Evolutionary conservation across 2,329 filamentous ascomycete genomes (phyloP).

Genomic region (Aphanoascus verrucosus): DNA sequence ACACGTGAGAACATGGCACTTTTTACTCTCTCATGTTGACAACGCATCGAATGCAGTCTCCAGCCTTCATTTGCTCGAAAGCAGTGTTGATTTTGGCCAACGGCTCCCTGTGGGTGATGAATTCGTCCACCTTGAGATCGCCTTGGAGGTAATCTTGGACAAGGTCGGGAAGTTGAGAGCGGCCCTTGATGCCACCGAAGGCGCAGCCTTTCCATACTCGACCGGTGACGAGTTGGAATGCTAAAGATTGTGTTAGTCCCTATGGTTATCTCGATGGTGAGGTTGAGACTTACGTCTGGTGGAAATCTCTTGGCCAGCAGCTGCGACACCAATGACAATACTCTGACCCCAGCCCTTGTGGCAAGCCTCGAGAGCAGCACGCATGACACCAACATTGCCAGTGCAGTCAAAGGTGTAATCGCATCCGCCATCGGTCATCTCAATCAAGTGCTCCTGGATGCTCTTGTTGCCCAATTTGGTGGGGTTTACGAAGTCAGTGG

Average conservation of each 20-base stretch:
- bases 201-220: slow-evolving; percentile 97
- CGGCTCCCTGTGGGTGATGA: slow-evolving; percentile 90
- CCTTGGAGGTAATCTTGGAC: slow-evolving; percentile 83
- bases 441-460: slow-evolving; percentile 83
- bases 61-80: slow-evolving; percentile 88
- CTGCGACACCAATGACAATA: slow-evolving; percentile 94
- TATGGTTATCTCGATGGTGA: not conserved
- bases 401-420: slow-evolving; percentile 99
- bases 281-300: slow-evolving; percentile 64
- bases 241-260: slow-evolving; percentile 36
- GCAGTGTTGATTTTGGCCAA: slow-evolving; percentile 77
- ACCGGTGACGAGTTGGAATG: slow-evolving; percentile 97
- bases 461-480: slow-evolving; percentile 62
- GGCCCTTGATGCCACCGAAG: slow-evolving; percentile 96
- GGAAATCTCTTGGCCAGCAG: slow-evolving; percentile 88
- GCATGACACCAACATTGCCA: slow-evolving; percentile 92
- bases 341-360: slow-evolving; percentile 99
- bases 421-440: slow-evolving; percentile 95
- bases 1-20: not conserved
- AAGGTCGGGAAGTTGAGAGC: slow-evolving; percentile 76
- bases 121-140: slow-evolving; percentile 94
- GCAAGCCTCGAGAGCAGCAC: slow-evolving; percentile 88
- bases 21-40: slow-evolving; percentile 49
- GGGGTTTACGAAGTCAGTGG: slow-evolving; percentile 94
- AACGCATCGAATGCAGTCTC: slow-evolving; percentile 93